Conservation (phyloP, 345 rosid species). For the Salix udensis region DNA sequence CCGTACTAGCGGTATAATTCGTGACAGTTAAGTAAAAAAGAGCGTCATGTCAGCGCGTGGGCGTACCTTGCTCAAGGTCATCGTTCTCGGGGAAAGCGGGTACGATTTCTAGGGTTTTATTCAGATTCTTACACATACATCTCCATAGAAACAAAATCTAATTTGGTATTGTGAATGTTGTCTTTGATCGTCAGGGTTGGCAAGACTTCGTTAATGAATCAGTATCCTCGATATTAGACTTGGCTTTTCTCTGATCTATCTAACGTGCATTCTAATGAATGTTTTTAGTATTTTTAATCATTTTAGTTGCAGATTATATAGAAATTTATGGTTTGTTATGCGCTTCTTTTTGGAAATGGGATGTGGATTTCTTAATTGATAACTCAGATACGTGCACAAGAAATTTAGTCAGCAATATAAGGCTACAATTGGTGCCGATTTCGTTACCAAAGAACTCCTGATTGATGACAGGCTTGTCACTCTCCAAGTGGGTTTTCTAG, state of each 20-base stretch:
- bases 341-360: neutral
- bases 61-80: constrained; percentile 96
- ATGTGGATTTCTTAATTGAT: constrained; percentile 6
- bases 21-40: neutral
- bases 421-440: constrained; percentile 98
- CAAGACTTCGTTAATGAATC: constrained; percentile 98
- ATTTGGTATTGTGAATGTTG: neutral
- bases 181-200: constrained; percentile 69
- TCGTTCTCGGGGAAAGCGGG: constrained; percentile 99
- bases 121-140: neutral
- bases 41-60: constrained; percentile 70
- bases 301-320: neutral
- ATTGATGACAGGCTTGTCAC: constrained; percentile 93
- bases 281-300: neutral
- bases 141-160: neutral
- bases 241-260: neutral
- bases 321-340: neutral
- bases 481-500: constrained; percentile 51
- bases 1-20: neutral
- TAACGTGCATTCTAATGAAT: neutral
- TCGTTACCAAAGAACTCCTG: constrained; percentile 93
- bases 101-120: constrained; percentile 30
- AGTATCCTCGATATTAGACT: constrained; percentile 54
- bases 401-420: constrained; percentile 95
- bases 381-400: constrained; percentile 59